Percentiles rank a stretch among this genome's conserved stretches.
Conservation (phyloP, 176 grass and related monocot species). For the Lolium rigidum region DNA sequence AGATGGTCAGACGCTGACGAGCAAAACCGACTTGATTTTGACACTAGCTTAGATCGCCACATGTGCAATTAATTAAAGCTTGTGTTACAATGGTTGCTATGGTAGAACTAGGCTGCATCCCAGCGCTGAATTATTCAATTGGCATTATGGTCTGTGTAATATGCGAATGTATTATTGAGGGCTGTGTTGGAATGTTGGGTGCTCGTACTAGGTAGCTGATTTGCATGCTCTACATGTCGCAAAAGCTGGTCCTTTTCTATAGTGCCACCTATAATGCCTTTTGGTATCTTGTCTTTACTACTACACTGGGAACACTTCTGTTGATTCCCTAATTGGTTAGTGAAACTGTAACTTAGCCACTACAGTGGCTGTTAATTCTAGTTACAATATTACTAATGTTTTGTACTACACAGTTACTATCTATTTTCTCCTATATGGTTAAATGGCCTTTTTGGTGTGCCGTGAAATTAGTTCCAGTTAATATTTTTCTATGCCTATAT, state of each 20-base stretch:
- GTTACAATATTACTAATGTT: background rate
- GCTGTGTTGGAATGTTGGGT: constrained; percentile 10
- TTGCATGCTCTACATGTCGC: background rate
- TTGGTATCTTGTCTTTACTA: background rate
- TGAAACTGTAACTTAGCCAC: background rate
- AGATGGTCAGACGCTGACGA: background rate
- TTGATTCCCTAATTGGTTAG: background rate
- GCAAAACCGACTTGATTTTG: background rate
- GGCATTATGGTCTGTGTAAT: too few species aligned
- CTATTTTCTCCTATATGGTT: background rate
- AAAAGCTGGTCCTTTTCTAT: constrained; percentile 26
- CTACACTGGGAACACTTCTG: background rate
- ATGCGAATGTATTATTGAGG: background rate
- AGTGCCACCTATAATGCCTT: background rate
- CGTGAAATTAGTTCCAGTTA: background rate
- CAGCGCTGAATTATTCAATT: too few species aligned
- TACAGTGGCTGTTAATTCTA: background rate
- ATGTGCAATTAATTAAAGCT: too few species aligned
- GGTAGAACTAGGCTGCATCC: too few species aligned
- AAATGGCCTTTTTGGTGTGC: background rate
- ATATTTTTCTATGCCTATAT: background rate
- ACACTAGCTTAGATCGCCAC: too few species aligned
- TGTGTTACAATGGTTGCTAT: too few species aligned
- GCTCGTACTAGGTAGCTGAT: constrained; percentile 7
- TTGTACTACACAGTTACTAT: background rate